Evolutionary conservation across 1,284 basidiomycete species (phyloP).

Genomic region (Malassezia cuniculi): DNA sequence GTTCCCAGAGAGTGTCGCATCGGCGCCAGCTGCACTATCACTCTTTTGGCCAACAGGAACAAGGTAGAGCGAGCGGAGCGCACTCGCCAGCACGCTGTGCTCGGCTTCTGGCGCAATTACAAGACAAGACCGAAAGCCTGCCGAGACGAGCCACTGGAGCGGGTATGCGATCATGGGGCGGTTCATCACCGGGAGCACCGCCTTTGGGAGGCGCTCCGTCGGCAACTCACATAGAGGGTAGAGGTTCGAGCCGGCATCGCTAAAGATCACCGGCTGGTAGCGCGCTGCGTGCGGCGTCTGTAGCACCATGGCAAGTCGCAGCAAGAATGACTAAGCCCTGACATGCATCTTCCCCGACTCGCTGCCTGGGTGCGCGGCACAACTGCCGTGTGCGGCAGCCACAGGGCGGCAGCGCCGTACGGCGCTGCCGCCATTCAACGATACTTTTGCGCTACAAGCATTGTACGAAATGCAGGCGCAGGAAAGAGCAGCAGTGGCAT

Average conservation of each 20-base stretch:
- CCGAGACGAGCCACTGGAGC: slow-evolving; percentile 34
- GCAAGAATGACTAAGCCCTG: slow-evolving; percentile 6
- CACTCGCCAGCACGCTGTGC: slow-evolving; percentile 25
- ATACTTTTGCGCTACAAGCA: too few relatives aligned
- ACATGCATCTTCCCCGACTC: too few relatives aligned
- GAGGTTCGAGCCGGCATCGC: slow-evolving; percentile 34
- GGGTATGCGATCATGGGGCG: slow-evolving; percentile 39
- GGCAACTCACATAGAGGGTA: slow-evolving; percentile 34
- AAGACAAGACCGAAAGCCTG: slow-evolving; percentile 30
- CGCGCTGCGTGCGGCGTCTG: slow-evolving; percentile 18
- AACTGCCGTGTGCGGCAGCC: too few relatives aligned
- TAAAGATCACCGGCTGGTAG: slow-evolving; percentile 39
- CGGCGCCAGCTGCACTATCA: slow-evolving; percentile 16
- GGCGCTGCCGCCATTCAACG: too few relatives aligned
- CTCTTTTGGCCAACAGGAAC: slow-evolving; percentile 18
- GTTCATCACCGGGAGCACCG: slow-evolving; percentile 41
- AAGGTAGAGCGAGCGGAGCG: slow-evolving; percentile 33
- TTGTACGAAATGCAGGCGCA: too few relatives aligned
- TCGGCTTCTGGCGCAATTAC: slow-evolving; percentile 37
- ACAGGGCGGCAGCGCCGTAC: too few relatives aligned
- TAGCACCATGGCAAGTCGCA: slow-evolving; percentile 4
- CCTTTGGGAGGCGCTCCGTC: slow-evolving; percentile 24
- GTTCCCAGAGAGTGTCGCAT: slow-evolving; percentile 15
- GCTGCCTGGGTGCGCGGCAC: too few relatives aligned
- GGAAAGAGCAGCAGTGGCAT: too few relatives aligned